Percentiles rank a stretch among this genome's conserved stretches.
phyloP scores from a whole-genome alignment of 192 early-diverging fungal species.

The Backusella circina region DNA sequence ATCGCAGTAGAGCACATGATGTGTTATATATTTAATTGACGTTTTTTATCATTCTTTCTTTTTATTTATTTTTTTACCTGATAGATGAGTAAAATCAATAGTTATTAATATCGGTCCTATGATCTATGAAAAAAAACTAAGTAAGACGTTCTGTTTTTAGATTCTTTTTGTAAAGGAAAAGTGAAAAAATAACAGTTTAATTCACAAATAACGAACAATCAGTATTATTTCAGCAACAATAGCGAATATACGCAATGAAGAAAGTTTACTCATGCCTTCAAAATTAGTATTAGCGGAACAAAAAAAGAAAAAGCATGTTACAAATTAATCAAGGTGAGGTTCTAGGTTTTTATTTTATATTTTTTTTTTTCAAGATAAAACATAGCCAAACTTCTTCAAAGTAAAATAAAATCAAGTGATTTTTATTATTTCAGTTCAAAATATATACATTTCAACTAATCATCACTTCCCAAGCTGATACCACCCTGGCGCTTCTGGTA shows the following conservation, averaged over 20 bases:
- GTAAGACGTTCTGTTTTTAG: background rate
- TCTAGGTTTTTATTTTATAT: background rate
- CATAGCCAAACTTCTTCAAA: background rate
- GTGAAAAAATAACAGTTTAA: too few relatives aligned
- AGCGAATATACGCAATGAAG: background rate
- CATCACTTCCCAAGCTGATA: background rate
- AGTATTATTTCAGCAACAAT: background rate
- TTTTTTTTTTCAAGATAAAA: background rate
- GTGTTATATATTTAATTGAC: background rate
- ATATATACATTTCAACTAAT: background rate
- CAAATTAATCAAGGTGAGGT: background rate
- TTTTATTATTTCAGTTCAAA: background rate
- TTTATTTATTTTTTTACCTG: background rate
- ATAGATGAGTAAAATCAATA: background rate
- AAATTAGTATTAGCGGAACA: background rate
- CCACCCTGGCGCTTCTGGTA: conserved; percentile 10
- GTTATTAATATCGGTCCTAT: conserved; percentile 5
- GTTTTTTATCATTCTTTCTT: background rate
- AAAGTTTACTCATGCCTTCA: background rate
- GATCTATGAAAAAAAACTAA: background rate
- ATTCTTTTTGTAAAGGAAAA: background rate
- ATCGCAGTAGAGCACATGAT: background rate
- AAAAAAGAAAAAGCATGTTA: background rate
- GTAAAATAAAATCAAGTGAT: background rate
- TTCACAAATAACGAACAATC: background rate